Percentiles rank a stretch among this genome's conserved stretches.
These are phyloP conservation scores for Candida verbasci DNA, from an alignment of 805 yeast species.

Conservation along the genomic window DNA sequence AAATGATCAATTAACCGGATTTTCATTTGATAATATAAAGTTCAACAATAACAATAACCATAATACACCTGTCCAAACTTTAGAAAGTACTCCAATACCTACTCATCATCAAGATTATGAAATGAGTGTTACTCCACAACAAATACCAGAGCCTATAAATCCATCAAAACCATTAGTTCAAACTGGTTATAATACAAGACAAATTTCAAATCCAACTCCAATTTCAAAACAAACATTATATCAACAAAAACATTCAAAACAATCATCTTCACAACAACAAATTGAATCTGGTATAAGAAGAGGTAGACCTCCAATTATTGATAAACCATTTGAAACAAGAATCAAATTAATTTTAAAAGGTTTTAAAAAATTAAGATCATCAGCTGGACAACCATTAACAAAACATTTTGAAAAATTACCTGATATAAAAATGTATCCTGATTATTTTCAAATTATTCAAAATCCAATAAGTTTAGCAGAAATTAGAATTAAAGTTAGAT, in stretches of 20 bases:
- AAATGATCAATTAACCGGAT: constrained; percentile 13
- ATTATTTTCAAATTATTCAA: constrained; percentile 49
- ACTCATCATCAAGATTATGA: constrained; percentile 4
- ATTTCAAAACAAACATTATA: constrained; percentile 4
- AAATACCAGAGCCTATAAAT: constrained; percentile 2
- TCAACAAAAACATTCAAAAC: constrained; percentile 3
- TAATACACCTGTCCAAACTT: constrained; percentile 8
- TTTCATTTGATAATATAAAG: constrained; percentile 12
- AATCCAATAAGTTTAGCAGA: constrained; percentile 68
- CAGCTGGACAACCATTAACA: constrained; percentile 45
- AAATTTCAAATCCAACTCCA: constrained; percentile 4
- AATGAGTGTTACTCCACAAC: constrained; percentile 8
- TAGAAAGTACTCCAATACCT: constrained; percentile 8
- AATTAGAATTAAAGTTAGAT: constrained; percentile 78
- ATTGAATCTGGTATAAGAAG: constrained; percentile 56
- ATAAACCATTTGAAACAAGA: constrained; percentile 86
- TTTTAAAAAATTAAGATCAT: constrained; percentile 63
- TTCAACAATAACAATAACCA: constrained; percentile 8
- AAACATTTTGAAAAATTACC: constrained; percentile 78
- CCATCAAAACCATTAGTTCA: constrained; percentile 10
- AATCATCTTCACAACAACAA: constrained; percentile 4
- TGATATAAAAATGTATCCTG: constrained; percentile 51
- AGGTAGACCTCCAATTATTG: constrained; percentile 89
- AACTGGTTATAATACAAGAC: constrained; percentile 4
- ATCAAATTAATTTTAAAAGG: constrained; percentile 82